These are phyloP conservation scores for Microstegium vimineum DNA, from an alignment of 176 grass and related monocot genomes.

Conservation along the genomic window DNA sequence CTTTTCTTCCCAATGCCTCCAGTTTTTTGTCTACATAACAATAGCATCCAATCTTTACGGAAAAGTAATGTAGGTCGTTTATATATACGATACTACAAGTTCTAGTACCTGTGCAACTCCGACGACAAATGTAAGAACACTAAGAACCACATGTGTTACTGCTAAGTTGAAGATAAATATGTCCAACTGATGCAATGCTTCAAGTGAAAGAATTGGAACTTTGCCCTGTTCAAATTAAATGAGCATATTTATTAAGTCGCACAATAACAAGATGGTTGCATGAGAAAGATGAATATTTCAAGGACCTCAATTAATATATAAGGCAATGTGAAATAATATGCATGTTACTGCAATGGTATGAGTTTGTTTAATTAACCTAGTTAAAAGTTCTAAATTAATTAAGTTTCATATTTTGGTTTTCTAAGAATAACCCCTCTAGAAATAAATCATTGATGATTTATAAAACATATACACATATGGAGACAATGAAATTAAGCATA, in stretches of 20 bases:
- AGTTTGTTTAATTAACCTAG: not conserved
- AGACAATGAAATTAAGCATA: not conserved
- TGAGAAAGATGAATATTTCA: not conserved
- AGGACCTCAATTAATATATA: not conserved
- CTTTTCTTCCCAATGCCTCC: constrained; percentile 54
- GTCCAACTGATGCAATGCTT: constrained; percentile 78
- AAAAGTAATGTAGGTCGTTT: not conserved
- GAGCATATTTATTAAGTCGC: not conserved
- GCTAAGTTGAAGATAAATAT: constrained; percentile 91
- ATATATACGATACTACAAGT: not conserved
- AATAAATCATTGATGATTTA: too few species aligned
- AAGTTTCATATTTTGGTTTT: not conserved
- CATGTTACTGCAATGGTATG: not conserved
- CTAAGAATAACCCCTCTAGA: too few species aligned
- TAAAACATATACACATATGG: not conserved
- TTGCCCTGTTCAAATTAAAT: constrained; percentile 49
- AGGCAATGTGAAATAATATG: not conserved
- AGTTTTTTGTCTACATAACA: constrained; percentile 46
- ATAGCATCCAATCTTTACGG: not conserved
- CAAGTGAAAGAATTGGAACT: constrained; percentile 64
- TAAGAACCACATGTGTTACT: constrained; percentile 71
- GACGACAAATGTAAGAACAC: constrained; percentile 53
- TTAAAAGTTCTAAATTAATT: not conserved
- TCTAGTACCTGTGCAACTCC: constrained; percentile 52
- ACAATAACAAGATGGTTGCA: not conserved